Evolutionary conservation across 495 filamentous ascomycete genomes (phyloP).

Genomic region (Aspergillus sclerotioniger): DNA sequence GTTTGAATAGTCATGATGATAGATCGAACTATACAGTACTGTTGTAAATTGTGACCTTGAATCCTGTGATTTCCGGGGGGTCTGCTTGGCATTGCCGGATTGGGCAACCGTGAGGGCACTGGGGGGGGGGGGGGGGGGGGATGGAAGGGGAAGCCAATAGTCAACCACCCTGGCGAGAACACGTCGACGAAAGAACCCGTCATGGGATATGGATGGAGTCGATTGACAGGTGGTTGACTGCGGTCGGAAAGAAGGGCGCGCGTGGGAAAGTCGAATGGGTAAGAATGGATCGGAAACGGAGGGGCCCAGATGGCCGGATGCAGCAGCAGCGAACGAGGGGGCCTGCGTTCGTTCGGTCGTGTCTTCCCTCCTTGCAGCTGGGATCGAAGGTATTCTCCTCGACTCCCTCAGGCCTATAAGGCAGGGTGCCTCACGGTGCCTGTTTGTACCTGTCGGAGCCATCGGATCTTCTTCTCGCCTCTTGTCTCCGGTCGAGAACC

Average conservation of each 20-base stretch:
- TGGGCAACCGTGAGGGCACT: neutral
- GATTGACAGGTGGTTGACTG: too few relatives aligned
- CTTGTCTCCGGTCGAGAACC: constrained; percentile 1
- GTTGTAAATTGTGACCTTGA: too few relatives aligned
- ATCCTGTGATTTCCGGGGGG: neutral
- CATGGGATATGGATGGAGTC: too few relatives aligned
- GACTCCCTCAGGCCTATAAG: too few relatives aligned
- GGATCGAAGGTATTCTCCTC: too few relatives aligned
- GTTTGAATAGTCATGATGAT: neutral
- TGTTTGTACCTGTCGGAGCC: constrained; percentile 1
- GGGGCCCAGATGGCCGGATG: constrained; percentile 4
- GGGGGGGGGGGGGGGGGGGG: neutral
- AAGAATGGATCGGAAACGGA: neutral
- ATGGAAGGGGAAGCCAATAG: neutral
- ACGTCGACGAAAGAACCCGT: too few relatives aligned
- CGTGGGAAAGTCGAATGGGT: too few relatives aligned
- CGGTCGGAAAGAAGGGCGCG: too few relatives aligned
- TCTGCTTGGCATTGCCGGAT: neutral
- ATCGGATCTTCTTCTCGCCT: constrained; percentile 9
- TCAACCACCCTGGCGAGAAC: too few relatives aligned
- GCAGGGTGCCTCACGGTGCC: neutral
- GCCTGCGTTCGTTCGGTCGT: too few relatives aligned
- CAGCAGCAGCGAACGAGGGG: neutral
- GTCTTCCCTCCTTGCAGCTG: too few relatives aligned
- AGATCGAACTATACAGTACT: neutral